Evolutionary conservation across 768 basidiomycete species (phyloP).

Genomic region (Pleurotus salmoneostramineus): DNA sequence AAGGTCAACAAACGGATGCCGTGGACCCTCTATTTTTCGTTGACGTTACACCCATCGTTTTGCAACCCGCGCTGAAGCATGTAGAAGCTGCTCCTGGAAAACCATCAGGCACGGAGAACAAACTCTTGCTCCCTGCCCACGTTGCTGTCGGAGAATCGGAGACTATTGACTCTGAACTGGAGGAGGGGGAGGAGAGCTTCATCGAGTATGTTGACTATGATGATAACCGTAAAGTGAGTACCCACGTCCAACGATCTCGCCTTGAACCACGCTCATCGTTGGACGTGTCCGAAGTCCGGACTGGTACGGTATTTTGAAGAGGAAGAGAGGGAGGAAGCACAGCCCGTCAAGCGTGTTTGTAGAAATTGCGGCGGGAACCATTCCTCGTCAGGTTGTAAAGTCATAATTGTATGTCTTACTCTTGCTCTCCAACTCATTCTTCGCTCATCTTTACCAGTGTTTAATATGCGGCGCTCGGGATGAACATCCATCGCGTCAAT

Average conservation of each 20-base stretch:
- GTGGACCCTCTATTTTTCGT: constrained; percentile 38
- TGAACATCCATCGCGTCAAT: constrained; percentile 73
- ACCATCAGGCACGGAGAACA: constrained; percentile 8
- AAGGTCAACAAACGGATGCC: neutral
- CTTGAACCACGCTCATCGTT: neutral
- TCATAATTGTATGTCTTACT: constrained; percentile 55
- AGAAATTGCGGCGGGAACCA: constrained; percentile 78
- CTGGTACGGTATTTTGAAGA: constrained; percentile 65
- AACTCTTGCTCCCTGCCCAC: constrained; percentile 64
- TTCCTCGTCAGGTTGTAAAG: constrained; percentile 61
- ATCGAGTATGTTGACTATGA: constrained; percentile 81
- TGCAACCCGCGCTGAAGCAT: constrained; percentile 23
- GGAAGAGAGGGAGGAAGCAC: constrained; percentile 33
- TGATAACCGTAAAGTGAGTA: constrained; percentile 45
- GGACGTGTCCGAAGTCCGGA: constrained; percentile 34
- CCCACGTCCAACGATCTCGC: neutral
- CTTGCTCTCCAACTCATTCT: no score
- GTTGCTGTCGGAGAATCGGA: constrained; percentile 56
- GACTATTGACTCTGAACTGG: constrained; percentile 36
- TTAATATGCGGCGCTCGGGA: constrained; percentile 77
- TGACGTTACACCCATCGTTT: constrained; percentile 38
- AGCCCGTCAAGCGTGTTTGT: constrained; percentile 54
- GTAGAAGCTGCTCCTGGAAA: constrained; percentile 5
- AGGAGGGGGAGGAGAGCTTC: constrained; percentile 50
- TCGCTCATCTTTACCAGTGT: constrained; percentile 43